These are phyloP conservation scores for Penicillium sp. DNA, from an alignment of 2,329 filamentous ascomycete genomes.

Conservation along the genomic window DNA sequence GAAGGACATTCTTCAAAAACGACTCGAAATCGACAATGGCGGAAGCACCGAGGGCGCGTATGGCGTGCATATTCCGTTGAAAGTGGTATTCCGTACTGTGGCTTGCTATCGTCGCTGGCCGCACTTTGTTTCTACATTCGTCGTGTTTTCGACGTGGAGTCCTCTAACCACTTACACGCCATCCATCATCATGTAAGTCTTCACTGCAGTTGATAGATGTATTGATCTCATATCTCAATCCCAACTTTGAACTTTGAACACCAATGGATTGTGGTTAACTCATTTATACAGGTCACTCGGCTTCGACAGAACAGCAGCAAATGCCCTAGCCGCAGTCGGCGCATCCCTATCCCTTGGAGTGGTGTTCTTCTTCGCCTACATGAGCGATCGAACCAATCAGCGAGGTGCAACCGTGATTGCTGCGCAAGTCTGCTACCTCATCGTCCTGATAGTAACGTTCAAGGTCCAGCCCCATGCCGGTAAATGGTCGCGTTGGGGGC, in stretches of 20 bases:
- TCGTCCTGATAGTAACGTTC: not conserved
- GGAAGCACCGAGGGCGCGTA: not conserved
- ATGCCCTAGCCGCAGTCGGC: not conserved
- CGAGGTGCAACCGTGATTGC: not conserved
- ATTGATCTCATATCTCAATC: too few species aligned
- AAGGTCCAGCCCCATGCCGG: not conserved
- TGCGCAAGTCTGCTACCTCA: not conserved
- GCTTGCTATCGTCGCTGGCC: not conserved
- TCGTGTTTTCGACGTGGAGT: not conserved
- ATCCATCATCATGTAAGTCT: not conserved
- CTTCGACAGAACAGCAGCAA: not conserved
- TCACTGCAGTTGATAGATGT: not conserved
- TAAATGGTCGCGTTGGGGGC: slow-evolving; percentile 2
- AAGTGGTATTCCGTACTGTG: not conserved
- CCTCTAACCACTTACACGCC: not conserved
- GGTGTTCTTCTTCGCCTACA: not conserved
- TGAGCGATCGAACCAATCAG: not conserved
- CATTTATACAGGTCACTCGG: not conserved
- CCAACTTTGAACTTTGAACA: too few species aligned
- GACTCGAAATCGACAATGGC: not conserved
- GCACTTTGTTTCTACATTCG: not conserved
- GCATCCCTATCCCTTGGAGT: not conserved
- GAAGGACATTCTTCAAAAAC: not conserved
- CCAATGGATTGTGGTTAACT: not conserved
- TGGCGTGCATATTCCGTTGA: not conserved